These are phyloP conservation scores for Cercospora sp. DNA, from an alignment of 2,329 filamentous ascomycete genomes.

Conservation along the genomic window DNA sequence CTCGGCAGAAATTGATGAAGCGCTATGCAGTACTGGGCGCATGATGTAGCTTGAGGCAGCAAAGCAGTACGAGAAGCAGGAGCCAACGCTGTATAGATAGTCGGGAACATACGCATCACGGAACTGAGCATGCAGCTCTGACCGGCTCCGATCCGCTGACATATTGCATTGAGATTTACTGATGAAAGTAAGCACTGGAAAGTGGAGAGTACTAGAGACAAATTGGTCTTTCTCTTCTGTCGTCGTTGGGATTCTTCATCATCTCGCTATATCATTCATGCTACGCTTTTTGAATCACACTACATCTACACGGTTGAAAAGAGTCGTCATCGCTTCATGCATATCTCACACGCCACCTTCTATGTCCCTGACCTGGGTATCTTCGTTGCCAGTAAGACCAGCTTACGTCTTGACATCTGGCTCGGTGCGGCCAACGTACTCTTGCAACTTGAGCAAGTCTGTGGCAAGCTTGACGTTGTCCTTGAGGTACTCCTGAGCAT, in stretches of 20 bases:
- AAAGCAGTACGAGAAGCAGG: neutral
- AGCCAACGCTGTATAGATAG: neutral
- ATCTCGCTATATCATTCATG: slow-evolving; percentile 2
- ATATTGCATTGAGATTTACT: neutral
- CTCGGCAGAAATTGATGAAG: neutral
- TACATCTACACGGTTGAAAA: slow-evolving; percentile 2
- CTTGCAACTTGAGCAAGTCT: slow-evolving; percentile 85
- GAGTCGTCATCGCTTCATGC: slow-evolving; percentile 4
- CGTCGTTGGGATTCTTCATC: neutral
- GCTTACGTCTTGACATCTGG: slow-evolving; percentile 92
- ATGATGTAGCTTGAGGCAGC: neutral
- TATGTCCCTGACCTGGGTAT: neutral
- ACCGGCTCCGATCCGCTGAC: neutral
- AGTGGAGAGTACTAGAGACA: neutral
- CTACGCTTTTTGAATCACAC: slow-evolving; percentile 3
- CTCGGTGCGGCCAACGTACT: slow-evolving; percentile 87
- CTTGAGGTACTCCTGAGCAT: slow-evolving; percentile 92
- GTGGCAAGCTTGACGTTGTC: slow-evolving; percentile 85
- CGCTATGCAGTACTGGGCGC: neutral
- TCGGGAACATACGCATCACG: neutral
- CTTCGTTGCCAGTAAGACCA: neutral
- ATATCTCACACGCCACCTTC: slow-evolving; percentile 3
- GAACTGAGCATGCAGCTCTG: neutral
- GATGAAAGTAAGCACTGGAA: neutral
- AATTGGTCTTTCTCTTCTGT: neutral